Conservation (phyloP, 2,329 filamentous ascomycete species). For the Cercospora berteroae region DNA sequence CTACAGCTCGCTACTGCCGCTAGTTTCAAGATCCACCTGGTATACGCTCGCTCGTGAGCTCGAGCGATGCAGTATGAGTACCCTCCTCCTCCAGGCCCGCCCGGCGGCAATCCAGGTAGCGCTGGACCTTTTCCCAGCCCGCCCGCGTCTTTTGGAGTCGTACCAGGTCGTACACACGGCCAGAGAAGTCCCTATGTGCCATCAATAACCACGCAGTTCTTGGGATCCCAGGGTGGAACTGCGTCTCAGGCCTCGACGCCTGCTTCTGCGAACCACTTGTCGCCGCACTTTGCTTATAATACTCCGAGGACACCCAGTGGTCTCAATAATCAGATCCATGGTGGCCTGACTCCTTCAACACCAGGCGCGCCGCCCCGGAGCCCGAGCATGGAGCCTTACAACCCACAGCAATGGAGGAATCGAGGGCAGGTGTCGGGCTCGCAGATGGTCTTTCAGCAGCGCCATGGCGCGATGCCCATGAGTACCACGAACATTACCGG, state of each 20-base stretch:
- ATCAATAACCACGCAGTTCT: slow-evolving; percentile 33
- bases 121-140: slow-evolving; percentile 27
- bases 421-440: slow-evolving; percentile 40
- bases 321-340: slow-evolving; percentile 25
- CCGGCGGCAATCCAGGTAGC: slow-evolving; percentile 23
- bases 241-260: slow-evolving; percentile 40
- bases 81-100: slow-evolving; percentile 31
- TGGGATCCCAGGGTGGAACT: slow-evolving; percentile 30
- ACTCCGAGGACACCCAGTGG: slow-evolving; percentile 28
- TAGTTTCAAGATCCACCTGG: slow-evolving; percentile 21
- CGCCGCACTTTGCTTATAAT: slow-evolving; percentile 28
- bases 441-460: slow-evolving; percentile 37
- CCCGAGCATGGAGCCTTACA: slow-evolving; percentile 44
- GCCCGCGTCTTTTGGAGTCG: slow-evolving; percentile 34
- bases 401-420: slow-evolving; percentile 51
- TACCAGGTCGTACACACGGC: slow-evolving; percentile 17
- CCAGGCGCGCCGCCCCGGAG: slow-evolving; percentile 30
- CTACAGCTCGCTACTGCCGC: slow-evolving; percentile 17
- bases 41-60: slow-evolving; percentile 24
- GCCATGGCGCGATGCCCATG: slow-evolving; percentile 31
- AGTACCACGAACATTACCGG: slow-evolving; percentile 44
- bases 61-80: slow-evolving; percentile 30
- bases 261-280: slow-evolving; percentile 39
- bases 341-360: slow-evolving; percentile 19
- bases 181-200: slow-evolving; percentile 24